Conservation (phyloP, 2,329 filamentous ascomycete species). For the Fusarium dimerum region DNA sequence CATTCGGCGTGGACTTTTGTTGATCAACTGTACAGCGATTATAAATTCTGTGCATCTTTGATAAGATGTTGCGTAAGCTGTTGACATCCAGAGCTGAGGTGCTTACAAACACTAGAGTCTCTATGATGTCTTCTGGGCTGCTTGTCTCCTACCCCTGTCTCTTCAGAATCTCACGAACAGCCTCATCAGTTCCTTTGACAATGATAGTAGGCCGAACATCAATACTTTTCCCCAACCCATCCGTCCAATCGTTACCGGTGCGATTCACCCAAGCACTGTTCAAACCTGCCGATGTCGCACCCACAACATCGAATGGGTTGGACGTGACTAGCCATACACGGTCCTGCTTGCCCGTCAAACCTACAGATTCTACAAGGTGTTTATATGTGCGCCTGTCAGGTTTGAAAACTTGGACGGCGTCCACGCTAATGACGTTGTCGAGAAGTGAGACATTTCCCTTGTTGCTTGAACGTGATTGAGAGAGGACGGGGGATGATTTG, state of each 20-base stretch:
- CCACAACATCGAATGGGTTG: slow-evolving; percentile 74
- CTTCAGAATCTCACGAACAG: slow-evolving; percentile 42
- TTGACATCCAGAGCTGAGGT: no score
- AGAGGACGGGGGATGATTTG: slow-evolving; percentile 54
- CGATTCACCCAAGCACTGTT: slow-evolving; percentile 69
- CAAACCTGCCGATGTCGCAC: slow-evolving; percentile 62
- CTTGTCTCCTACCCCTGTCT: not conserved
- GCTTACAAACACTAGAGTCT: no score
- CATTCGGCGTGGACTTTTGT: no score
- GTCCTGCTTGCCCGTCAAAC: slow-evolving; percentile 44
- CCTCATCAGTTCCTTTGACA: slow-evolving; percentile 57
- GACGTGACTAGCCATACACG: slow-evolving; percentile 69
- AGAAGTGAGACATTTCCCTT: slow-evolving; percentile 40
- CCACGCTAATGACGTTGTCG: slow-evolving; percentile 58
- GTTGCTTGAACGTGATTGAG: slow-evolving; percentile 35
- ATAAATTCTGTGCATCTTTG: no score
- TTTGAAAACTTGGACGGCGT: slow-evolving; percentile 64
- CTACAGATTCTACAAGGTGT: slow-evolving; percentile 55
- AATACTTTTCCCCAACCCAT: slow-evolving; percentile 54
- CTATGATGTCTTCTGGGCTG: no score
- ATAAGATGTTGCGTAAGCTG: no score
- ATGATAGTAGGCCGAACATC: slow-evolving; percentile 53
- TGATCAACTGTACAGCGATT: no score
- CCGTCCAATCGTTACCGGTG: slow-evolving; percentile 62
- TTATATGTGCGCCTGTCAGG: slow-evolving; percentile 62